phyloP scores from a whole-genome alignment of 129 eudicot species.

The Chrysanthemum seticuspe region DNA sequence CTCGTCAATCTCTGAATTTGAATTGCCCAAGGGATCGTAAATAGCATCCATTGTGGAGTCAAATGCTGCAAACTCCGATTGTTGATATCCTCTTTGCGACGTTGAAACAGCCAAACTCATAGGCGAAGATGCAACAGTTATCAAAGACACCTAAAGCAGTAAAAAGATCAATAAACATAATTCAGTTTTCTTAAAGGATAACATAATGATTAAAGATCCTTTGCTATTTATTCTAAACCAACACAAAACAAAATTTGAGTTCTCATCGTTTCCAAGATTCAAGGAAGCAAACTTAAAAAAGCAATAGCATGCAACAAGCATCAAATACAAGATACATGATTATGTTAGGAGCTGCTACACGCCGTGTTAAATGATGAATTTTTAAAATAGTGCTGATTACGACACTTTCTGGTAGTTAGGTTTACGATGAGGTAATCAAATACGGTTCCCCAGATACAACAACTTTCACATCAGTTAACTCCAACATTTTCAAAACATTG shows the following conservation, averaged over 20 bases:
- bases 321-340: neutral
- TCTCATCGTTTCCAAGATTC: neutral
- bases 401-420: neutral
- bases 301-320: neutral
- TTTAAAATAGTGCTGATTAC: slow-evolving; percentile 1
- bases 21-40: slow-evolving; percentile 36
- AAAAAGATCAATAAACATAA: slow-evolving; percentile 7
- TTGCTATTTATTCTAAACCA: neutral
- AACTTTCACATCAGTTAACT: slow-evolving; percentile 1
- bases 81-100: slow-evolving; percentile 38
- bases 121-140: slow-evolving; percentile 34
- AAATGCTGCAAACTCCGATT: slow-evolving; percentile 37
- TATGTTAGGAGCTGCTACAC: neutral
- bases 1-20: slow-evolving; percentile 48
- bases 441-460: neutral
- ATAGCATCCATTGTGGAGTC: slow-evolving; percentile 45
- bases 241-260: neutral
- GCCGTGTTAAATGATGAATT: slow-evolving; percentile 2
- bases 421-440: slow-evolving; percentile 1
- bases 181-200: slow-evolving; percentile 6
- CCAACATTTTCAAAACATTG: slow-evolving; percentile 4
- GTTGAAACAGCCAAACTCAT: slow-evolving; percentile 62
- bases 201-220: neutral
- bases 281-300: neutral
- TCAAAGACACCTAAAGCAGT: slow-evolving; percentile 32